Evolutionary conservation across 2,329 filamentous ascomycete genomes (phyloP).

Genomic region (Colletotrichum neosansevieriae): DNA sequence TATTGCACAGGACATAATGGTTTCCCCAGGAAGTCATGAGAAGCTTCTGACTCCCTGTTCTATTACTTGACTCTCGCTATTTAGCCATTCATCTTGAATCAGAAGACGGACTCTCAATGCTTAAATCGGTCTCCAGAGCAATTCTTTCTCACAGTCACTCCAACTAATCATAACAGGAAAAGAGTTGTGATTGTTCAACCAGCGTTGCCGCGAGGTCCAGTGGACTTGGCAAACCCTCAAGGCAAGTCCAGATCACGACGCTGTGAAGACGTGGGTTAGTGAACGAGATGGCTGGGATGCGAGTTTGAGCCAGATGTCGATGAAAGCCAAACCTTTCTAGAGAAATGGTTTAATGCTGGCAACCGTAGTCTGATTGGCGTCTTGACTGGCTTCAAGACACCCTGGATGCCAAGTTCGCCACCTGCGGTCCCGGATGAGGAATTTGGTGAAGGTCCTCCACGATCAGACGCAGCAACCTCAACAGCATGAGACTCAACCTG

Average conservation of each 20-base stretch:
- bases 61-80: not conserved
- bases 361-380: not conserved
- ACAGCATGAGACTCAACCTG: not conserved
- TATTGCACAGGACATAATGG: not conserved
- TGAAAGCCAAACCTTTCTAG: not conserved
- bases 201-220: not conserved
- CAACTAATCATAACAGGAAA: not conserved
- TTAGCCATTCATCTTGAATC: not conserved
- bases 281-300: not conserved
- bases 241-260: not conserved
- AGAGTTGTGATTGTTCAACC: not conserved
- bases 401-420: not conserved
- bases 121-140: not conserved
- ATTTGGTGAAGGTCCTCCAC: not conserved
- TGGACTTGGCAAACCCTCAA: not conserved
- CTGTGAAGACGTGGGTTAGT: not conserved
- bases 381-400: not conserved
- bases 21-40: not conserved
- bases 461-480: not conserved
- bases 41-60: not conserved
- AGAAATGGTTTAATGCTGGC: not conserved
- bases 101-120: not conserved
- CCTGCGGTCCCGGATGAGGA: not conserved
- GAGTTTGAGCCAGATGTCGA: not conserved
- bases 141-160: not conserved